A percentile compares a stretch with the other conserved stretches of the same genome.
These are phyloP conservation scores for Diaporthe destruens DNA, from an alignment of 2,329 filamentous ascomycete species.

Conservation along the genomic window DNA sequence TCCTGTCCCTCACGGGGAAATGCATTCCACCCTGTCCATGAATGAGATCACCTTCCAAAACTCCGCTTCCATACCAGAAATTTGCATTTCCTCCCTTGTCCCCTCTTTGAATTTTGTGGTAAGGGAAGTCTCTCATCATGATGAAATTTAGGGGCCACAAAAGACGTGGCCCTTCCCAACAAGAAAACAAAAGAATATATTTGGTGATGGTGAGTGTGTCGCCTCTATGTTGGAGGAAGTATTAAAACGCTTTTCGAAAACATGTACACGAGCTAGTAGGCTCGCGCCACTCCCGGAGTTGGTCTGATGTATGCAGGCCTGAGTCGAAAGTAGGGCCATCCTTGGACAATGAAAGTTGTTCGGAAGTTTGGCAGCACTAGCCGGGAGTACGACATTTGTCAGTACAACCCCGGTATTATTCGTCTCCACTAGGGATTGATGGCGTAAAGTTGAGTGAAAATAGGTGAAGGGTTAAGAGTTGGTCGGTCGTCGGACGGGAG, in stretches of 20 bases:
- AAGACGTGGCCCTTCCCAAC: not conserved
- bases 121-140: not conserved
- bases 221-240: not conserved
- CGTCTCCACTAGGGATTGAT: not conserved
- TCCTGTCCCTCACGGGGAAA: slow-evolving; percentile 14
- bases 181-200: not conserved
- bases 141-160: not conserved
- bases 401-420: not conserved
- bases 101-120: not conserved
- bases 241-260: slow-evolving; percentile 1
- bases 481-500: not conserved
- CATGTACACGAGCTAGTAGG: slow-evolving; percentile 4
- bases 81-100: not conserved
- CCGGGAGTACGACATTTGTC: not conserved
- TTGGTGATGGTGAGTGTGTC: not conserved
- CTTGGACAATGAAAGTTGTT: not conserved
- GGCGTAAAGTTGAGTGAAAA: not conserved
- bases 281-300: not conserved
- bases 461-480: not conserved
- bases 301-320: not conserved
- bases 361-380: no score
- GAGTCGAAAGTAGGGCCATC: not conserved
- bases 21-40: not conserved
- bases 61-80: slow-evolving; percentile 1
- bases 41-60: slow-evolving; percentile 10